Percentiles rank a stretch among this genome's conserved stretches.
These are phyloP conservation scores for Penstemon barbatus DNA, from an alignment of 257 asterid genomes.

Conservation along the genomic window DNA sequence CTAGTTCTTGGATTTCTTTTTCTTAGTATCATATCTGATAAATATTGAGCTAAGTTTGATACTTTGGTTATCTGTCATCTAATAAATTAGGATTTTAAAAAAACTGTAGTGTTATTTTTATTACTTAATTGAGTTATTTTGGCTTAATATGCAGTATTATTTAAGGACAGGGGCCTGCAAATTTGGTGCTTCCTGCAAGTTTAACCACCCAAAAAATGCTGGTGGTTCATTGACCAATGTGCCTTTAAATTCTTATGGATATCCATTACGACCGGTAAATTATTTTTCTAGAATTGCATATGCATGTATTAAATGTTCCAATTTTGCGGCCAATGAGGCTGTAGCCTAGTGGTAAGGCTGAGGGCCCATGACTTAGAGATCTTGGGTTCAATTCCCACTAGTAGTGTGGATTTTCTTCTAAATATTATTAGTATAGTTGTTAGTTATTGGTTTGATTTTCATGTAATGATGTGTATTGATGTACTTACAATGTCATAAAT, in stretches of 20 bases:
- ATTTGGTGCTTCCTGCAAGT: constrained; percentile 83
- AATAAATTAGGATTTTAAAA: not conserved
- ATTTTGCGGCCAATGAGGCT: not conserved
- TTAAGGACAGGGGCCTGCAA: constrained; percentile 84
- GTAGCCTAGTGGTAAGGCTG: no score
- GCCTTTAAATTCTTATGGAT: constrained; percentile 71
- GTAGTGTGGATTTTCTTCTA: no score
- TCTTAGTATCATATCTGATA: not conserved
- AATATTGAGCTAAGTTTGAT: not conserved
- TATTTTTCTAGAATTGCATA: not conserved
- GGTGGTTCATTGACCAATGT: constrained; percentile 66
- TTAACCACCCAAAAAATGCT: constrained; percentile 81
- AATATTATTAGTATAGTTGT: no score
- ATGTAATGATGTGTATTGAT: no score
- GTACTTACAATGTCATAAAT: no score
- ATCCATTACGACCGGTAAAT: constrained; percentile 85
- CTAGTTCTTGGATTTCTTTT: not conserved
- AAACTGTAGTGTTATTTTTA: not conserved
- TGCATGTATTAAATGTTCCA: not conserved
- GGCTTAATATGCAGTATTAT: constrained; percentile 58
- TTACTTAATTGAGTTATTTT: constrained; percentile 7
- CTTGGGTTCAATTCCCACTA: no score
- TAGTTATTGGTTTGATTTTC: no score
- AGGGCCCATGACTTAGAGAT: no score
- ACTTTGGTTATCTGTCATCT: not conserved